phyloP scores from a whole-genome alignment of 2,329 filamentous ascomycete genomes.

The Calonectria naviculata region DNA sequence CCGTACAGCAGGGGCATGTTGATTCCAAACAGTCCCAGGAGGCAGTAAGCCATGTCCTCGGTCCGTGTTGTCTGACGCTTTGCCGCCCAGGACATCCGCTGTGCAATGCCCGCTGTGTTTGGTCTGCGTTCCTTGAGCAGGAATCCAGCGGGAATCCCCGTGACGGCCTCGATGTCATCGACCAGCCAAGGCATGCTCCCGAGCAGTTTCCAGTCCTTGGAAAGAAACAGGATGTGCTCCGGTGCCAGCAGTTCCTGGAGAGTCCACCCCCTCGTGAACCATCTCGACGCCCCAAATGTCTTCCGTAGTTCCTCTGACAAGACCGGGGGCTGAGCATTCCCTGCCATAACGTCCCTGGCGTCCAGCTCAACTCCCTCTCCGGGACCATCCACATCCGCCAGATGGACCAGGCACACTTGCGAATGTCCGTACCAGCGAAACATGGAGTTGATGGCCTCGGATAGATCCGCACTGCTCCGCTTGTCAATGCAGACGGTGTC shows the following conservation, averaged over 20 bases:
- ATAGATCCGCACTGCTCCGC: constrained; percentile 30
- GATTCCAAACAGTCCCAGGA: constrained; percentile 34
- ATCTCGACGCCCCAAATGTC: constrained; percentile 20
- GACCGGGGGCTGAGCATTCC: background rate
- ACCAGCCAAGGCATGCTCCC: constrained; percentile 18
- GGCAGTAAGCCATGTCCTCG: constrained; percentile 37
- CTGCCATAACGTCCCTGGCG: background rate
- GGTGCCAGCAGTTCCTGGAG: constrained; percentile 33
- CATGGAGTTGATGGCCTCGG: constrained; percentile 38
- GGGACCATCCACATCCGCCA: constrained; percentile 26
- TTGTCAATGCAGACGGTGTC: constrained; percentile 31
- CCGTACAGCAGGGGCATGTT: constrained; percentile 38
- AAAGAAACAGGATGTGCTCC: constrained; percentile 18
- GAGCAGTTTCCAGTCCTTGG: constrained; percentile 23
- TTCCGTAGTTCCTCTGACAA: constrained; percentile 50
- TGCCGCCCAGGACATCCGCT: constrained; percentile 37
- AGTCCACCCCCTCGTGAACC: constrained; percentile 36
- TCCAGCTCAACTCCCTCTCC: background rate
- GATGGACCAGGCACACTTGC: constrained; percentile 24
- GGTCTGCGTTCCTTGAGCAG: constrained; percentile 15
- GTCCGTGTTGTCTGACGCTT: constrained; percentile 28
- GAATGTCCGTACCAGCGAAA: constrained; percentile 42
- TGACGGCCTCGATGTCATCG: constrained; percentile 8
- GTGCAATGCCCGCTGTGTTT: constrained; percentile 17
- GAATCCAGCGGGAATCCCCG: constrained; percentile 24